Evolutionary conservation across 78 protist species (phyloP).

Genomic region (Creolimax fragrantissima): DNA sequence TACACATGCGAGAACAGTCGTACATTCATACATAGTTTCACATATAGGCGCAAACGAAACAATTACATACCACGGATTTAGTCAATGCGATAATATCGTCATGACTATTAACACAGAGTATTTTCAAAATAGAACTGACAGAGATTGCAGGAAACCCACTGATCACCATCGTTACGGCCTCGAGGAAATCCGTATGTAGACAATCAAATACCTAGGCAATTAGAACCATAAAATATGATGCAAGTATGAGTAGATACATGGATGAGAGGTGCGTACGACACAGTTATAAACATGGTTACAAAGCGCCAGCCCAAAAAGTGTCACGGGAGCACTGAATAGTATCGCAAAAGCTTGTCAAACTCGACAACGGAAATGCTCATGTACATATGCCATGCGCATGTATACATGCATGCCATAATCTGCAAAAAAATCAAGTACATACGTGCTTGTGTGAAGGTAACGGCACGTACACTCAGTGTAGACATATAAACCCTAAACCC

Average conservation of each 20-base stretch:
- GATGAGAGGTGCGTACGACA: neutral
- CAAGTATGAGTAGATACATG: neutral
- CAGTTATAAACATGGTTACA: neutral
- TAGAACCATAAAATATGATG: neutral
- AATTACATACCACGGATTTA: neutral
- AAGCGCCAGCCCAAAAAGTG: neutral
- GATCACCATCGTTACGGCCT: neutral
- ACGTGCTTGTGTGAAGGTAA: neutral
- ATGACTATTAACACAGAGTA: neutral
- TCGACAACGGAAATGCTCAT: no score
- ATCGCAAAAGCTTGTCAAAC: neutral
- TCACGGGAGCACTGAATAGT: neutral
- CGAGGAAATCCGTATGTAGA: neutral
- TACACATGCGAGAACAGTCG: no score
- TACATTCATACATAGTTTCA: no score
- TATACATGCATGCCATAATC: no score
- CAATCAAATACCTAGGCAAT: neutral
- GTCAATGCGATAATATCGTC: neutral
- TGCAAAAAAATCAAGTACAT: no score
- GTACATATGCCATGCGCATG: no score
- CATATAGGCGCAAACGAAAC: no score
- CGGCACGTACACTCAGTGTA: neutral
- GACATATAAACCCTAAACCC: neutral
- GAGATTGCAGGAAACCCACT: neutral
- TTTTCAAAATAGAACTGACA: neutral